phyloP scores from a whole-genome alignment of 2,329 filamentous ascomycete genomes.

The Chrysoporthe austroafricana region DNA sequence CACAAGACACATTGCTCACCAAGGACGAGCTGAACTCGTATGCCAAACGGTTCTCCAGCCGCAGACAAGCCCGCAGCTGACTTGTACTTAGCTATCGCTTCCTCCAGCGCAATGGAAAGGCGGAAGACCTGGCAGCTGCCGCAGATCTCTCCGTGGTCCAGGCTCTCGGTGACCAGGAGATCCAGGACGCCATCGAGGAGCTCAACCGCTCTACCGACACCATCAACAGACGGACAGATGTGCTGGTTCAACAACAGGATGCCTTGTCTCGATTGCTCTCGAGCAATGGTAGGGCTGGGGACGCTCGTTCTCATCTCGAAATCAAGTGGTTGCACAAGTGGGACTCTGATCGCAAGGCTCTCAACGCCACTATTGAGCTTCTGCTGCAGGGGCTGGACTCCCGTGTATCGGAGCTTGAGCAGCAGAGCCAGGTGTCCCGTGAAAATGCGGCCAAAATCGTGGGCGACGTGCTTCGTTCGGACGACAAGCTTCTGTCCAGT shows the following conservation, averaged over 20 bases:
- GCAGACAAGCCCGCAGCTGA: slow-evolving; percentile 3
- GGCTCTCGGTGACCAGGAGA: slow-evolving; percentile 61
- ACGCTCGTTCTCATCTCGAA: slow-evolving; percentile 42
- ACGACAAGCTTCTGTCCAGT: slow-evolving; percentile 67
- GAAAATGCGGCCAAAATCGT: slow-evolving; percentile 53
- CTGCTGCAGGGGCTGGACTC: slow-evolving; percentile 52
- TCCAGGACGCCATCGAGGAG: slow-evolving; percentile 64
- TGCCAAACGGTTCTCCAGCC: slow-evolving; percentile 29
- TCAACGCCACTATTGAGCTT: slow-evolving; percentile 51
- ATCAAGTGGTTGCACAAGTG: slow-evolving; percentile 43
- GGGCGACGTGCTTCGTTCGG: slow-evolving; percentile 56
- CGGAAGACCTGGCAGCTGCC: slow-evolving; percentile 48
- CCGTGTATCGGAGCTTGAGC: slow-evolving; percentile 53
- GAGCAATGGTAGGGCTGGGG: slow-evolving; percentile 41
- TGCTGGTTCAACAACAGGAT: slow-evolving; percentile 64
- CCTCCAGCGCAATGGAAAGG: slow-evolving; percentile 52
- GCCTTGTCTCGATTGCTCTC: slow-evolving; percentile 59
- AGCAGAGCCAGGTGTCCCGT: slow-evolving; percentile 52
- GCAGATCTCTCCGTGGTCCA: slow-evolving; percentile 53
- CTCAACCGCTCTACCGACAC: slow-evolving; percentile 66
- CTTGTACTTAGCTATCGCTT: slow-evolving; percentile 50
- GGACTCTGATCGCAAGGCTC: slow-evolving; percentile 45
- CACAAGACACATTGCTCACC: slow-evolving; percentile 55
- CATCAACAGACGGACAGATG: slow-evolving; percentile 66
- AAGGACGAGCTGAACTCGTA: slow-evolving; percentile 59